Base-by-base conservation (phyloP, 1,284 basidiomycete genomes). In the Apiotrichum gracile region DNA sequence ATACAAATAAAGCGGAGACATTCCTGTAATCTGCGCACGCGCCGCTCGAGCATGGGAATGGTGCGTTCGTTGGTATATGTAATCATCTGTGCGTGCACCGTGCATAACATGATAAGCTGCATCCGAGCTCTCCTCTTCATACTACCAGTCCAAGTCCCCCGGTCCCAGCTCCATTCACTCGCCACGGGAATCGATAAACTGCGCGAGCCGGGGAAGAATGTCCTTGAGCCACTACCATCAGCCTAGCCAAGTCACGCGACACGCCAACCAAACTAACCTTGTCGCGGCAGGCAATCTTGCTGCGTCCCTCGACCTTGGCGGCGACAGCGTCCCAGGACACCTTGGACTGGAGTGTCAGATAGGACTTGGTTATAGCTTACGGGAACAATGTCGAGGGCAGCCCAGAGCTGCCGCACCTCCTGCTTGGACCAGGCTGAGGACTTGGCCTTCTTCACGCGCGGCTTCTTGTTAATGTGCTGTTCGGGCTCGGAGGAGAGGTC, bases 241-340 rank as follows among this genome's bases (percentile, higher is more conserved):
- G 47, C 17, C 10, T 21, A 9, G 9, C 8, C 4, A n/a, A 19
- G 7, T 7, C 9, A 19, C 8, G 21, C 37, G 24, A 21, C 21
- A n/a, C 47, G 26, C 25, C n/a, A n/a, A n/a, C n/a, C n/a, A n/a
- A 4, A 10, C 31, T 31, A 10, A 61, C 62, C 52, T 62, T 64
- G 53, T 64, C 62, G 24, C 44, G 40, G 46, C 62, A 64, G 5
- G 61, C 62, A 14, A 62, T 43, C 52, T 64, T 64, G 53, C 58
- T 58, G 10, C 62, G 51, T 1, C 62, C 62, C 4, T 51, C 43
- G 33, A 62, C 58, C 47, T 58, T 52, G 8, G 26, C 37, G 9
- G 49, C 33, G 17, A 51, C 25, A 0, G 24, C 29, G 14, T 51
- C 42, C 49, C 49, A 51, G 17, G 37, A 33, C 29, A 47, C 45